These are phyloP conservation scores for Fagus crenata DNA, from an alignment of 306 rosid genomes.

Conservation along the genomic window DNA sequence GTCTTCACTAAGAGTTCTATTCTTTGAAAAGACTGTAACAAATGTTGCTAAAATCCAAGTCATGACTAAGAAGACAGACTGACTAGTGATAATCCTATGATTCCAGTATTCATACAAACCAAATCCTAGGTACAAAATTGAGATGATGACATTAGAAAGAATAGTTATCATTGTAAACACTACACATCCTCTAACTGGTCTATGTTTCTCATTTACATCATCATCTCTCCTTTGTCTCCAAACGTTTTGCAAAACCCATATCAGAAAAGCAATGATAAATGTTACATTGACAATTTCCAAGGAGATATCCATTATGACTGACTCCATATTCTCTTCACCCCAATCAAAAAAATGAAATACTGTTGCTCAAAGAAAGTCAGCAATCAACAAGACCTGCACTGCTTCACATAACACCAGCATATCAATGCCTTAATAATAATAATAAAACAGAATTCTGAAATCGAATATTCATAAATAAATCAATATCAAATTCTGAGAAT, in stretches of 20 bases:
- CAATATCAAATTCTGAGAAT: neutral
- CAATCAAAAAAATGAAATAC: no score
- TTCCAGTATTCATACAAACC: conserved; percentile 37
- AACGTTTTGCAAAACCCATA: conserved; percentile 56
- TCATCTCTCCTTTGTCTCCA: conserved; percentile 34
- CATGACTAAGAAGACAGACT: conserved; percentile 36
- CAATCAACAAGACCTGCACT: conserved; percentile 13
- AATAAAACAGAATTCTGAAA: neutral
- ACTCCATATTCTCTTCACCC: neutral
- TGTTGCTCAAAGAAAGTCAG: neutral
- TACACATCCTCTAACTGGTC: conserved; percentile 17
- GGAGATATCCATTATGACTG: conserved; percentile 32
- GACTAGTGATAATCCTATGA: conserved; percentile 23
- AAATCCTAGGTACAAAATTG: conserved; percentile 46
- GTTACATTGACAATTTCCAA: conserved; percentile 44
- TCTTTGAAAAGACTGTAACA: conserved; percentile 44
- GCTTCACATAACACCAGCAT: neutral
- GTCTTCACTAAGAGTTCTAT: conserved; percentile 17
- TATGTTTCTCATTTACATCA: conserved; percentile 6
- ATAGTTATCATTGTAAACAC: conserved; percentile 33
- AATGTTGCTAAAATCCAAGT: conserved; percentile 66
- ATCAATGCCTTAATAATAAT: neutral
- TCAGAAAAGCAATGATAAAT: conserved; percentile 46
- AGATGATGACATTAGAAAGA: conserved; percentile 35
- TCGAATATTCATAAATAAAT: neutral